These are phyloP conservation scores for Ophiosphaerella korrae DNA, from an alignment of 2,329 filamentous ascomycete species.

Conservation along the genomic window DNA sequence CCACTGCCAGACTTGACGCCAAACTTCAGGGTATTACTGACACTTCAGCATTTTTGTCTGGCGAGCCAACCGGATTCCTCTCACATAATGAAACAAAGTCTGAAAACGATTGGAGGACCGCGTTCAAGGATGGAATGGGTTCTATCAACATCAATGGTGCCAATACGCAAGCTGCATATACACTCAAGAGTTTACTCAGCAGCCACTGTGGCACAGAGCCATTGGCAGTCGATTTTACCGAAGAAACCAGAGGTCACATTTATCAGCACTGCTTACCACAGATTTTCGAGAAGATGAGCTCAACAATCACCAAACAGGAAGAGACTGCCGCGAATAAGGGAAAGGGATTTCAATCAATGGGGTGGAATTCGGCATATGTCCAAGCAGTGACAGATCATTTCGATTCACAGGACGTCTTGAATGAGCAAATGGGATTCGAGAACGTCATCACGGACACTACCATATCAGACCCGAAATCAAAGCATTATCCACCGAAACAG, in stretches of 20 bases:
- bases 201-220: constrained; percentile 24
- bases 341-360: constrained; percentile 4
- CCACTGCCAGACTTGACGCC: constrained; percentile 8
- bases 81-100: not conserved
- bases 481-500: constrained; percentile 21
- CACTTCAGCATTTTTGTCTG: constrained; percentile 15
- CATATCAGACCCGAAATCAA: constrained; percentile 15
- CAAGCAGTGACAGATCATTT: constrained; percentile 23
- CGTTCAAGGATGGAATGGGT: constrained; percentile 20
- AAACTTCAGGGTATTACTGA: constrained; percentile 15
- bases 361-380: constrained; percentile 12
- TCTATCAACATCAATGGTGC: constrained; percentile 20
- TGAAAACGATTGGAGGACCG: constrained; percentile 7
- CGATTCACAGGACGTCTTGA: constrained; percentile 18
- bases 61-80: constrained; percentile 12
- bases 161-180: constrained; percentile 22
- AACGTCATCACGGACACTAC: constrained; percentile 15
- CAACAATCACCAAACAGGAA: not conserved
- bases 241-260: constrained; percentile 17
- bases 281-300: constrained; percentile 12
- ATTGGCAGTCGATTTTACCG: constrained; percentile 21
- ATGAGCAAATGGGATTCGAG: constrained; percentile 19
- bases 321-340: not conserved
- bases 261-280: constrained; percentile 22
- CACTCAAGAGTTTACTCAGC: constrained; percentile 20